Conservation (phyloP, 192 early-diverging fungal species). For the Coemansia sp. region DNA sequence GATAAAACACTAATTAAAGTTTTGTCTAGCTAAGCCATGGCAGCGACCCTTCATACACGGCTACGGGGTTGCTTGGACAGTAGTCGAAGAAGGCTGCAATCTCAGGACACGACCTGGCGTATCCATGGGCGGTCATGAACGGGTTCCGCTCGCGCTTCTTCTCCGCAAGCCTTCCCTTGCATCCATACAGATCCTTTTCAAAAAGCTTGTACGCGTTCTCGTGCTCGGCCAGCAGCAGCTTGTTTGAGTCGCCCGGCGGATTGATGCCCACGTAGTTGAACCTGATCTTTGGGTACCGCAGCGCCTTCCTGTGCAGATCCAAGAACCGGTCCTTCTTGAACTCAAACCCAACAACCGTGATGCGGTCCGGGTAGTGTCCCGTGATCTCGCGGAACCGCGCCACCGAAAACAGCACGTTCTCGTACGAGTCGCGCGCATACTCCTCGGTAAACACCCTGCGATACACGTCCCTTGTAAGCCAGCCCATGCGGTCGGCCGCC, state of each 20-base stretch:
- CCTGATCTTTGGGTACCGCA: slow-evolving; percentile 50
- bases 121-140: slow-evolving; percentile 38
- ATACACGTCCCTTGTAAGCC: slow-evolving; percentile 43
- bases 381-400: slow-evolving; percentile 58
- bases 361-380: slow-evolving; percentile 49
- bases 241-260: slow-evolving; percentile 30
- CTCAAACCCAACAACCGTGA: slow-evolving; percentile 51
- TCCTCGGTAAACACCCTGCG: slow-evolving; percentile 56
- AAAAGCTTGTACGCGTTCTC: slow-evolving; percentile 43
- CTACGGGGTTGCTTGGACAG: slow-evolving; percentile 33
- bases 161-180: slow-evolving; percentile 30
- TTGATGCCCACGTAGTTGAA: slow-evolving; percentile 57
- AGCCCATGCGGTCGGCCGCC: slow-evolving; percentile 50
- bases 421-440: slow-evolving; percentile 58
- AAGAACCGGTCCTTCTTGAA: slow-evolving; percentile 53
- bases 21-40: slow-evolving; percentile 41
- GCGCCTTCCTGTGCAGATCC: slow-evolving; percentile 48
- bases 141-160: slow-evolving; percentile 44
- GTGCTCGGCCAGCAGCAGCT: slow-evolving; percentile 22
- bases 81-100: slow-evolving; percentile 42
- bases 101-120: slow-evolving; percentile 49
- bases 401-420: slow-evolving; percentile 58
- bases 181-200: slow-evolving; percentile 46
- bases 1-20: slow-evolving; percentile 28
- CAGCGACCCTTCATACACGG: slow-evolving; percentile 42